A percentile compares a stretch with the other conserved stretches of the same genome.
phyloP scores from a whole-genome alignment of 1,284 basidiomycete genomes.

The Kwoniella shivajii region DNA sequence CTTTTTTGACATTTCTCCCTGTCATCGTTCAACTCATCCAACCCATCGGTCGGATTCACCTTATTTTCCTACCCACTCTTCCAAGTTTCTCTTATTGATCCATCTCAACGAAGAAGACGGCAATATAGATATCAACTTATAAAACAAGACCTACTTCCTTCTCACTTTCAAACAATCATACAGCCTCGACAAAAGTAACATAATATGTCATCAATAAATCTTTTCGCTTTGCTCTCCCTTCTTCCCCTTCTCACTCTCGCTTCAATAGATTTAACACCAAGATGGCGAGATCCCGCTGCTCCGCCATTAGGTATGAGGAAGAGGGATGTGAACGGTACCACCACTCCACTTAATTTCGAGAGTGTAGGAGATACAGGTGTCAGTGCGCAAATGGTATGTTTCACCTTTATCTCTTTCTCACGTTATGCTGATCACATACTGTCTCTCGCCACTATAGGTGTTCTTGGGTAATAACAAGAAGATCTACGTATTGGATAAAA shows the following conservation, averaged over 20 bases:
- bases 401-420: background rate
- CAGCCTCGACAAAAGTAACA: background rate
- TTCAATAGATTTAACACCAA: background rate
- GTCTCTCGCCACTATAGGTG: constrained; percentile 39
- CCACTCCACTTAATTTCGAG: constrained; percentile 42
- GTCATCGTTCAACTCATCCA: too few species aligned
- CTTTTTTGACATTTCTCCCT: too few species aligned
- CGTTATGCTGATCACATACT: background rate
- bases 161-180: background rate
- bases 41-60: background rate
- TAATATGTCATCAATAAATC: constrained; percentile 11
- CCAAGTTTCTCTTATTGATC: constrained; percentile 4
- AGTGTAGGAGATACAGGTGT: constrained; percentile 49
- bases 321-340: constrained; percentile 15
- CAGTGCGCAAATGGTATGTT: constrained; percentile 53
- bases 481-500: constrained; percentile 58
- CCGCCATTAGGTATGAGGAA: constrained; percentile 5
- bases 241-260: constrained; percentile 27
- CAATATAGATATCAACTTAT: background rate
- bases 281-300: constrained; percentile 7
- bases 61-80: too few species aligned
- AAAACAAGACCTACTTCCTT: background rate
- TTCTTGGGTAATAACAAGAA: constrained; percentile 57
- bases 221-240: constrained; percentile 27
- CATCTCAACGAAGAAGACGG: constrained; percentile 9